These are phyloP conservation scores for Agarophyton chilense DNA, from an alignment of 23 red algal species.

Conservation along the genomic window DNA sequence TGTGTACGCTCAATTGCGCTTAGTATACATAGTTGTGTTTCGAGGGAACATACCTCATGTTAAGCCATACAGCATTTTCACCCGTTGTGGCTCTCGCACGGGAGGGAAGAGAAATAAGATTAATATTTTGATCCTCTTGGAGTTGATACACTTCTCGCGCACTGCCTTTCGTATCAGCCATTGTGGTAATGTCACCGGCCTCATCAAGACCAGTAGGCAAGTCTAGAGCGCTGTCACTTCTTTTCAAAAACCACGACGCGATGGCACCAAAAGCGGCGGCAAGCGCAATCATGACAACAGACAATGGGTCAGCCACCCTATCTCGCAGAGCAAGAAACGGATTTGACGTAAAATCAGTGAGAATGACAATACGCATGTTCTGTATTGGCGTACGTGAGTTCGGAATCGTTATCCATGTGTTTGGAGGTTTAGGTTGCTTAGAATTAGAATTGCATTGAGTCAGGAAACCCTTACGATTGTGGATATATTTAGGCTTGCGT, in stretches of 20 bases:
- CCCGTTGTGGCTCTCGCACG: conserved; percentile 8
- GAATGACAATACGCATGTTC: conserved; percentile 27
- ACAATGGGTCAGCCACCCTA: conserved; percentile 42
- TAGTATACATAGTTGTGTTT: background rate
- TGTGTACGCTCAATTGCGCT: background rate
- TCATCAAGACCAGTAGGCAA: background rate
- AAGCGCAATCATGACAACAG: conserved; percentile 17
- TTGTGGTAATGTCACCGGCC: background rate
- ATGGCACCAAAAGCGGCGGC: conserved; percentile 32
- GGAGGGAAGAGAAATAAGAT: conserved; percentile 12
- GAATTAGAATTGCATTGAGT: background rate
- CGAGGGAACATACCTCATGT: conserved; percentile 51
- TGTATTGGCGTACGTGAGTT: background rate
- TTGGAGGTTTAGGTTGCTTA: background rate
- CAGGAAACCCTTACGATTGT: background rate
- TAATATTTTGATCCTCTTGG: background rate
- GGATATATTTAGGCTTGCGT: background rate
- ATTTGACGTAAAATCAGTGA: conserved; percentile 60
- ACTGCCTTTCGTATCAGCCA: background rate
- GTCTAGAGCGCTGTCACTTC: background rate
- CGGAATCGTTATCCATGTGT: conserved; percentile 8
- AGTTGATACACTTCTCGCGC: conserved; percentile 22
- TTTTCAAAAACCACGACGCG: conserved; percentile 2
- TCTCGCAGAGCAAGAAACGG: conserved; percentile 32
- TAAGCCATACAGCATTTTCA: conserved; percentile 51